phyloP scores from a whole-genome alignment of 176 grass and related monocot species.

The Oryza glumipatula region DNA sequence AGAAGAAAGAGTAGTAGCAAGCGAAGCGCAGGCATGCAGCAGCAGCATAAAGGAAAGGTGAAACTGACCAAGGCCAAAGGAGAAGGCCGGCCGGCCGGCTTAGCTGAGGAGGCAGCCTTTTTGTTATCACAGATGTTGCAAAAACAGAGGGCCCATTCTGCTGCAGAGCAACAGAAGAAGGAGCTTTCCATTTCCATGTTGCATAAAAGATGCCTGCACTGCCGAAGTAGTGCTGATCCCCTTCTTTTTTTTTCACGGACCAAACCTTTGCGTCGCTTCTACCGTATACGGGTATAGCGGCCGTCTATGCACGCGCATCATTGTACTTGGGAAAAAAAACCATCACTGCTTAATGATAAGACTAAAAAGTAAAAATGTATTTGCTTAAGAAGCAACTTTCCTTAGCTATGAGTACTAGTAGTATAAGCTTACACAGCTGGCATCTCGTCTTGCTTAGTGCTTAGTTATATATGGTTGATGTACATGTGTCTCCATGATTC shows the following conservation, averaged over 20 bases:
- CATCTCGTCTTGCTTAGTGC: too few species aligned
- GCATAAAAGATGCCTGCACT: constrained; percentile 33
- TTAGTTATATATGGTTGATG: too few species aligned
- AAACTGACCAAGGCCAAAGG: constrained; percentile 36
- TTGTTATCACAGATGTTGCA: constrained; percentile 23
- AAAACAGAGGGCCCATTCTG: constrained; percentile 26
- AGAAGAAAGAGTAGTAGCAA: background rate
- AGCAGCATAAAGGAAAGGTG: constrained; percentile 14
- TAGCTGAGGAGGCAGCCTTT: constrained; percentile 37
- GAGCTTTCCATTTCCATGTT: constrained; percentile 45
- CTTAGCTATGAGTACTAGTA: background rate
- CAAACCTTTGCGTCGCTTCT: background rate
- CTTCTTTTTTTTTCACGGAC: constrained; percentile 24
- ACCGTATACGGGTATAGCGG: too few species aligned
- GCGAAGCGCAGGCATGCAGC: background rate
- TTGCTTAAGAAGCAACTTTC: background rate
- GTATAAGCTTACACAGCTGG: background rate
- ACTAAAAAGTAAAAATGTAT: background rate
- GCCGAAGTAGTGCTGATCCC: background rate
- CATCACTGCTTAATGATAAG: constrained; percentile 8
- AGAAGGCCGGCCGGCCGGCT: constrained; percentile 9
- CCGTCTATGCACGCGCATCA: background rate
- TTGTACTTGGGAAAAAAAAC: background rate
- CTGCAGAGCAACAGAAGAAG: constrained; percentile 1
- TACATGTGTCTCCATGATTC: too few species aligned